Evolutionary conservation across 148 eudicot genomes (phyloP), one percentile per base, ranked within the genome.

Genomic region (Spergularia bocconei): DNA sequence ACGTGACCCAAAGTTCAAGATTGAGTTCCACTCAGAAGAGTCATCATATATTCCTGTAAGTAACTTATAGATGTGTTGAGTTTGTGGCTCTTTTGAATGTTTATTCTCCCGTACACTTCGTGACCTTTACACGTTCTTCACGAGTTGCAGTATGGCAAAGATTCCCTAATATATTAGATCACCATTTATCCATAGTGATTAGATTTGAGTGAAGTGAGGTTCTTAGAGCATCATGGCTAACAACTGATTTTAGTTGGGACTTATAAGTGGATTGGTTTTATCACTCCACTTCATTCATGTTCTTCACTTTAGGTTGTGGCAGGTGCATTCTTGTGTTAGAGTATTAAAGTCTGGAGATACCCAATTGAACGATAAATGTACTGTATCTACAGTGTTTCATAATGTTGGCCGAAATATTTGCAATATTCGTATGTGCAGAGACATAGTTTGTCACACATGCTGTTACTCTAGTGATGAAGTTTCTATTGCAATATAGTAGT

Each of bases 11-110:
- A 93, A 91, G 63, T 93, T 88, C 75, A 86, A 77, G 72, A 90
- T 93, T 80, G 93, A 93, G 57, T 93, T 91, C 75, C 97, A 91
- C 67, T 61, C 91, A 25, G 91, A 88, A 79, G 95, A 91, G 69
- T 76, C 88, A 15, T 94, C 94, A 51, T 87, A 80, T 82, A 80
- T 79, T 77, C 97, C 97, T 75, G 98, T 93, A 83, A 91, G 97
- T 78, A 39, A 77, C 23, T 71, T 47, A 52, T 41, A 11, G 5
- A 25, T 14, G 17, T 71, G n/a, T 57, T 14, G 47, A 21, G 62
- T n/a, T 69, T 56, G 10, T 59, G 44, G 54, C 82, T 39, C 70
- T 63, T 55, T 9, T 73, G 21, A 41, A 56, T 65, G 13, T 29
- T n/a, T 66, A 14, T 23, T 19, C 9, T 44, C 41, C 19, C 57